Percentiles rank a stretch among this genome's conserved stretches.
phyloP scores from a whole-genome alignment of 225 moss, liverwort and hornwort species.

The Pseudisothecium myosuroides region DNA sequence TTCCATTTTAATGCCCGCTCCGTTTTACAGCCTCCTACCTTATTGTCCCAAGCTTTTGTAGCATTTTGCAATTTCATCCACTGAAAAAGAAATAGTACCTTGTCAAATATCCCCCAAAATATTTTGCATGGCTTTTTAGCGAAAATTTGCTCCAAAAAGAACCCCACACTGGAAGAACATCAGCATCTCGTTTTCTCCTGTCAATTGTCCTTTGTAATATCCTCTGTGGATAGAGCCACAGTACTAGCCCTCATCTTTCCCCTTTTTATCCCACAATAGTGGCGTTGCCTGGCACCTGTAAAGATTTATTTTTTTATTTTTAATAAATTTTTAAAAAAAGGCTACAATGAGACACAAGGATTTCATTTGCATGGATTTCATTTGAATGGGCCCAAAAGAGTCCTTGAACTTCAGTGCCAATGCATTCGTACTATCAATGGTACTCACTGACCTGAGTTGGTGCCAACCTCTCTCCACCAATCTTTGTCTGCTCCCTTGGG shows the following conservation, averaged over 20 bases:
- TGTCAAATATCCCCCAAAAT: too few relatives aligned
- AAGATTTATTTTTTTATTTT: too few relatives aligned
- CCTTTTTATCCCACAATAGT: not conserved
- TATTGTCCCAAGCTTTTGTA: rapidly evolving
- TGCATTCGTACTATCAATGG: too few relatives aligned
- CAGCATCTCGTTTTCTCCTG: not conserved
- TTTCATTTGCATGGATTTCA: not conserved
- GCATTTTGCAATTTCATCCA: not conserved
- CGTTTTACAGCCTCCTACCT: too few relatives aligned
- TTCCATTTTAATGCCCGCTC: too few relatives aligned
- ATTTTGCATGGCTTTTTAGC: not conserved
- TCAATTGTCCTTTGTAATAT: not conserved
- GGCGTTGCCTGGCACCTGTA: not conserved
- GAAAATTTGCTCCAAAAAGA: not conserved
- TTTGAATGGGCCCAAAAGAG: not conserved
- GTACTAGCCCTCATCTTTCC: not conserved
- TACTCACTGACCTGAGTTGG: too few relatives aligned
- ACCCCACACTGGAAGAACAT: too few relatives aligned
- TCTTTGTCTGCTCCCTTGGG: not conserved
- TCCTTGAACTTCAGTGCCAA: too few relatives aligned
- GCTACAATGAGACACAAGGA: not conserved
- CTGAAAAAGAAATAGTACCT: not conserved
- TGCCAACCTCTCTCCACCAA: not conserved
- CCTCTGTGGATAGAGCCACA: not conserved
- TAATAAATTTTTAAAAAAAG: too few relatives aligned